phyloP scores from a whole-genome alignment of 2,329 filamentous ascomycete species.

The Exserohilum turcica region DNA sequence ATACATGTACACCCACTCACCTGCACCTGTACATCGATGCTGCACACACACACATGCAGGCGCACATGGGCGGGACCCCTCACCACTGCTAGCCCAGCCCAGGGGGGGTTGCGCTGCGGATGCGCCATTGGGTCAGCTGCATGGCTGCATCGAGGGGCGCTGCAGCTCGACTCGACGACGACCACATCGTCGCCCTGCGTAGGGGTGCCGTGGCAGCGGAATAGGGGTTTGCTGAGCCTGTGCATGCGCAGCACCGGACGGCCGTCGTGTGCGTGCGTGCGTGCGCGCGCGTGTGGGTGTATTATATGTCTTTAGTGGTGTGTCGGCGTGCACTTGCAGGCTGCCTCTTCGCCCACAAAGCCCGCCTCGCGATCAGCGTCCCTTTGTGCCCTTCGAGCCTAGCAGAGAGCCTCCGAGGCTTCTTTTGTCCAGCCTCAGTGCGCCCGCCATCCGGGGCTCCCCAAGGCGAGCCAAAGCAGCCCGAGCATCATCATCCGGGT shows the following conservation, averaged over 20 bases:
- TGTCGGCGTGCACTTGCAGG: not conserved
- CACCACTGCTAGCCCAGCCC: conserved; percentile 15
- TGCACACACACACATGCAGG: not conserved
- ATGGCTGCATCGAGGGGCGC: too few relatives aligned
- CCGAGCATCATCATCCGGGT: not conserved
- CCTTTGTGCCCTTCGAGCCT: not conserved
- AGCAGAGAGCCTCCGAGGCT: not conserved
- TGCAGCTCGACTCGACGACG: not conserved
- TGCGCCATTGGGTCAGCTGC: conserved; percentile 23
- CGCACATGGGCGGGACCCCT: conserved; percentile 23
- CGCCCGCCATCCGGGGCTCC: not conserved
- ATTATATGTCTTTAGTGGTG: not conserved
- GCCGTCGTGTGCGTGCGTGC: not conserved
- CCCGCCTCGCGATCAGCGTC: not conserved
- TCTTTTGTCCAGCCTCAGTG: not conserved
- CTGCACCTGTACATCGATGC: conserved; percentile 6
- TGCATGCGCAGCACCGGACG: not conserved
- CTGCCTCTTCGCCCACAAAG: not conserved
- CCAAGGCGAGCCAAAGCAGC: not conserved
- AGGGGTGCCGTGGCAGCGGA: not conserved
- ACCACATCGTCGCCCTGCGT: not conserved
- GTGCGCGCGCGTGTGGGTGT: not conserved
- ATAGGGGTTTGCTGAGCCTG: not conserved
- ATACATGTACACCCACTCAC: conserved; percentile 20
- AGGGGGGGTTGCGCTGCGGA: conserved; percentile 19